Conservation (phyloP, 345 rosid genomes). For the Brassica nigra region DNA sequence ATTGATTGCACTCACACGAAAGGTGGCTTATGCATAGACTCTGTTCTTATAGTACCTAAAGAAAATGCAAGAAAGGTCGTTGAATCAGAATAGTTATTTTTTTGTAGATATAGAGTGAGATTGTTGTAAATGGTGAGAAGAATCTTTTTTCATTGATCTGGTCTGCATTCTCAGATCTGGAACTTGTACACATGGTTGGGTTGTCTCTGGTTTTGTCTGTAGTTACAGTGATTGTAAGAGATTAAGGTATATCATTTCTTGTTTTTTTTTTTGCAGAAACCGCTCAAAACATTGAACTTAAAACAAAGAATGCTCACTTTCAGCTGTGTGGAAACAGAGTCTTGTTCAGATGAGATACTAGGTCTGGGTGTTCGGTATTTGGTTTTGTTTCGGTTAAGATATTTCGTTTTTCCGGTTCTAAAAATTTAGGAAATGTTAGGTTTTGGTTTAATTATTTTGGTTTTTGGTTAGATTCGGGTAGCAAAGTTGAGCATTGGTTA, state of each 20-base stretch:
- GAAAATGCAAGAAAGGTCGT: conserved; percentile 41
- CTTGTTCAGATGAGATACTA: not conserved
- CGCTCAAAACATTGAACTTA: not conserved
- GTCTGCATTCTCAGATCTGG: conserved; percentile 13
- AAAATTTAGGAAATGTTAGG: too few relatives aligned
- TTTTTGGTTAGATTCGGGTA: too few relatives aligned
- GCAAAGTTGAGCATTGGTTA: too few relatives aligned
- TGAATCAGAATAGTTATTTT: conserved; percentile 20
- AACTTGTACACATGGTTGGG: conserved; percentile 35
- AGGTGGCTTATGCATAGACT: conserved; percentile 87
- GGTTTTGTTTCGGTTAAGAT: too few relatives aligned
- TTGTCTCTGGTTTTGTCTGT: conserved; percentile 34
- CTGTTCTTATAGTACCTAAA: conserved; percentile 63
- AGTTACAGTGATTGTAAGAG: conserved; percentile 29
- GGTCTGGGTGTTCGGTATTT: too few relatives aligned
- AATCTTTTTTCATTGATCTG: conserved; percentile 20
- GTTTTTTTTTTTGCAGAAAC: too few relatives aligned
- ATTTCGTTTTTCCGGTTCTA: too few relatives aligned
- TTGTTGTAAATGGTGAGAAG: conserved; percentile 31
- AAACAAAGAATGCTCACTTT: not conserved
- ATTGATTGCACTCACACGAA: conserved; percentile 95
- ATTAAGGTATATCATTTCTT: not conserved
- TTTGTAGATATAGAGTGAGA: conserved; percentile 32
- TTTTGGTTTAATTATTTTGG: too few relatives aligned
- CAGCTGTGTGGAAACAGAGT: not conserved